Evolutionary conservation across 495 filamentous ascomycete genomes (phyloP), one percentile per base, ranked within the genome.

Genomic region (Collariella sp.): DNA sequence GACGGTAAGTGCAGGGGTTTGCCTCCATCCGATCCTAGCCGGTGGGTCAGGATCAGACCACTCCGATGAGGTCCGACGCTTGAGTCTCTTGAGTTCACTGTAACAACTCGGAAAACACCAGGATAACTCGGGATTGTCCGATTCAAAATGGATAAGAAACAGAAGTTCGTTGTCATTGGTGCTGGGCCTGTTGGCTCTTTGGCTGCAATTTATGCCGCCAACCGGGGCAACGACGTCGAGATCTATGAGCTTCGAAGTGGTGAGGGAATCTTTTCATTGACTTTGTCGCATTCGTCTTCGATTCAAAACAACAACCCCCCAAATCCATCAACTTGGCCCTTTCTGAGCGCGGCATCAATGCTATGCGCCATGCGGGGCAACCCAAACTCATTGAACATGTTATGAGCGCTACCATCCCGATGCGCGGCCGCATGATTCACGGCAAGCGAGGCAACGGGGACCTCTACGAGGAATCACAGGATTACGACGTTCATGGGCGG

Each of bases 401-500:
- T 20, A 74, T 91, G 40, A 69, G 67, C 15, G 80, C 86, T 43
- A 87, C 91, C 0, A 88, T 96, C 50, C 94, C 94, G 6, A 95
- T 99, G 88, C 72, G 84, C 55, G 91, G 91, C 10, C 88, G 93
- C n/a, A 97, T 97, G 93, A 93, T 99, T 47, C 93, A 99, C 64
- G 84, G 87, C 20, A 75, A 76, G 56, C 74, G 74, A n/a, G 63
- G 75, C 24, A 68, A 77, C 29, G 87, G 86, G 20, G 67, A 82
- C 16, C 68, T 93, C 10, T 87, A 82, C 64, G 83, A 93, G 58
- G 82, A 86, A 53, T 70, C 86, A 18, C 93, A 99, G 67, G 78
- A 81, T 23, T 99, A 99, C 69, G 93, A 96, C 69, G 79, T 87
- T 5, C 86, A 94, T 59, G 91, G 91, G 55, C 80, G 86, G 64